Evolutionary conservation across 495 filamentous ascomycete species (phyloP), one percentile per base, ranked within the genome.

Genomic region (Chaetomium tenue): DNA sequence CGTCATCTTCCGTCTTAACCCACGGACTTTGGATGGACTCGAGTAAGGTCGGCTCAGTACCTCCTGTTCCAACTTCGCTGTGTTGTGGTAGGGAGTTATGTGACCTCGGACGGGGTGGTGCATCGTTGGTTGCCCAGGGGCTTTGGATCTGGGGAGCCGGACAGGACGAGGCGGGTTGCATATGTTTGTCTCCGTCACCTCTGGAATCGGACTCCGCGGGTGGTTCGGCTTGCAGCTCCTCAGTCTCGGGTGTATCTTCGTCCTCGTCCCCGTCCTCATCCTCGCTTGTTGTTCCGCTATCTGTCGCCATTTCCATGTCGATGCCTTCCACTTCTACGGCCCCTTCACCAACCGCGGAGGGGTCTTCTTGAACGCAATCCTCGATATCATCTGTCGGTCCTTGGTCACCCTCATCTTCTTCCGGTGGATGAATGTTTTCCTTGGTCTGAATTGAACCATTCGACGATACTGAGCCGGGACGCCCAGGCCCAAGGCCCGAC

Each of bases 91-190:
- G 58, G 1, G 42, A 22, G 9, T 26, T 30, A n/a, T 54, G 62
- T n/a, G 60, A 64, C 9, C 46, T 50, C n/a, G 20, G 20, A 23
- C 46, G 46, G 13, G 50, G 44, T 12, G 26, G 12, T 30, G 28
- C 9, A 22, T 70, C 68, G 8, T 55, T 68, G n/a, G 44, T 63
- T 42, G 54, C 63, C 72, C 72, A 69, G 12, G 68, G 70, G 39
- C 68, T 72, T 42, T 72, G 70, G 1, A 18, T n/a, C 7, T 20
- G 46, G 4, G 53, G 44, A 25, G 42, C 44, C 6, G 60, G 46
- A 16, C 25, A 11, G 5, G 26, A 11, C 9, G 61, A 44, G 20
- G 13, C 7, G 9, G 33, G 39, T 52, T 57, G 33, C 22, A 50
- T 22, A 18, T 44, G 18, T 6, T 50, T 44, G 20, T 44, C 7